A percentile compares a stretch with the other conserved stretches of the same genome.
These are phyloP conservation scores for Paspalum vaginatum DNA, from an alignment of 176 grass and related monocot genomes.

Conservation along the genomic window DNA sequence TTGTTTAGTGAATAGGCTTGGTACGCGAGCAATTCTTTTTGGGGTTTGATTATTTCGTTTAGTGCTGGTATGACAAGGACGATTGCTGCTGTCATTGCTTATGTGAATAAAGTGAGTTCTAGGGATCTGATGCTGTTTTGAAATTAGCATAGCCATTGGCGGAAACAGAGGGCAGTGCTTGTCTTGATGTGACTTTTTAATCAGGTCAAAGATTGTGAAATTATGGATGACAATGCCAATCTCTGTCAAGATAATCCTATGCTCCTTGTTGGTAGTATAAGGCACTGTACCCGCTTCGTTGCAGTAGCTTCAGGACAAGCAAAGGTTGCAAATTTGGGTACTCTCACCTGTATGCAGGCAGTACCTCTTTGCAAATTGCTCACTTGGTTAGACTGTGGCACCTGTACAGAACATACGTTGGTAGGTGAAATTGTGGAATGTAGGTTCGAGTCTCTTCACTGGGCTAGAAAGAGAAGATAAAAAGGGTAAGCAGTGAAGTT, in stretches of 20 bases:
- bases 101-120: constrained; percentile 17
- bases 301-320: constrained; percentile 4
- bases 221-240: background rate
- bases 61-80: background rate
- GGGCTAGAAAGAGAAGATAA: background rate
- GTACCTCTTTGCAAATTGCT: background rate
- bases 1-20: constrained; percentile 24
- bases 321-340: background rate
- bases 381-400: constrained; percentile 2
- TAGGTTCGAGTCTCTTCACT: background rate
- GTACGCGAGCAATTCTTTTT: background rate
- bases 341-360: background rate
- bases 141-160: constrained; percentile 25
- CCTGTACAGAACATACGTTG: background rate
- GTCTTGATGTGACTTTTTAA: constrained; percentile 28
- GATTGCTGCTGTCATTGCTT: constrained; percentile 30
- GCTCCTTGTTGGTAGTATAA: constrained; percentile 28
- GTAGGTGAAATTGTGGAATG: constrained; percentile 8
- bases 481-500: constrained; percentile 5
- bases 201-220: constrained; percentile 21
- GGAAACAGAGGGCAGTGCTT: constrained; percentile 1
- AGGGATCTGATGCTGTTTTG: constrained; percentile 42
- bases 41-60: constrained; percentile 21
- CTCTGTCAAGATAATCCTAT: constrained; percentile 23
- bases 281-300: background rate